These are phyloP conservation scores for Penicillium sclerotiorum DNA, from an alignment of 2,329 filamentous ascomycete genomes.

Conservation along the genomic window DNA sequence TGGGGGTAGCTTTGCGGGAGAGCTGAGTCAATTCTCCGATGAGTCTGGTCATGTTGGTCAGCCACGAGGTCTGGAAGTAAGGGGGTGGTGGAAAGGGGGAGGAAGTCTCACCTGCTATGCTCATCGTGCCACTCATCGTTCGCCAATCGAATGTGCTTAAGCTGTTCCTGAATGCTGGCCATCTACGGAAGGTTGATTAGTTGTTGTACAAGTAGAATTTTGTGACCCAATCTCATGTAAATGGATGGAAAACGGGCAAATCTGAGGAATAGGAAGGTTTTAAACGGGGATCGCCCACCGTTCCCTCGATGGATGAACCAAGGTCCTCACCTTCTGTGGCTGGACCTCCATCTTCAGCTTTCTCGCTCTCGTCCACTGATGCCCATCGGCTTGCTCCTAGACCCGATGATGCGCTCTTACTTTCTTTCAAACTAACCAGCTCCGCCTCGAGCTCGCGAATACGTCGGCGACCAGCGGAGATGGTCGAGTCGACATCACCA, in stretches of 20 bases:
- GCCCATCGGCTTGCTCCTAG: slow-evolving; percentile 49
- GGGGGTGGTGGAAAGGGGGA: not conserved
- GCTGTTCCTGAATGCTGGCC: slow-evolving; percentile 52
- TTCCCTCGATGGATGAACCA: slow-evolving; percentile 52
- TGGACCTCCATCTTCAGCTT: slow-evolving; percentile 37
- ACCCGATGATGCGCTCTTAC: slow-evolving; percentile 34
- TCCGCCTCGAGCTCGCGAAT: slow-evolving; percentile 45
- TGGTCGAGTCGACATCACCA: slow-evolving; percentile 41
- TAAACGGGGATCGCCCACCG: slow-evolving; percentile 49
- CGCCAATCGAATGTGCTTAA: slow-evolving; percentile 49
- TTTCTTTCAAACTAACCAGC: slow-evolving; percentile 38
- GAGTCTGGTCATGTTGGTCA: slow-evolving; percentile 31
- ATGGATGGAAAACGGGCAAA: slow-evolving; percentile 35
- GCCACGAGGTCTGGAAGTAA: not conserved
- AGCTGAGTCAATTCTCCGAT: slow-evolving; percentile 42
- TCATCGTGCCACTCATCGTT: slow-evolving; percentile 50
- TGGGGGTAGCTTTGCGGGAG: slow-evolving; percentile 34
- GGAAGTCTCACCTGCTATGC: slow-evolving; percentile 41
- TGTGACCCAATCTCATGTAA: slow-evolving; percentile 29
- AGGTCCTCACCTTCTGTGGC: slow-evolving; percentile 50
- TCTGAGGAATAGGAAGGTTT: slow-evolving; percentile 33
- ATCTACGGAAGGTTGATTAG: slow-evolving; percentile 41
- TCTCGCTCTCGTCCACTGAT: slow-evolving; percentile 31
- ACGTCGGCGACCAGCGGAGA: slow-evolving; percentile 39
- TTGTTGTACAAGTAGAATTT: slow-evolving; percentile 24